Base-by-base conservation (phyloP, 345 rosid species). In the Sisymbrium altissimum region DNA sequence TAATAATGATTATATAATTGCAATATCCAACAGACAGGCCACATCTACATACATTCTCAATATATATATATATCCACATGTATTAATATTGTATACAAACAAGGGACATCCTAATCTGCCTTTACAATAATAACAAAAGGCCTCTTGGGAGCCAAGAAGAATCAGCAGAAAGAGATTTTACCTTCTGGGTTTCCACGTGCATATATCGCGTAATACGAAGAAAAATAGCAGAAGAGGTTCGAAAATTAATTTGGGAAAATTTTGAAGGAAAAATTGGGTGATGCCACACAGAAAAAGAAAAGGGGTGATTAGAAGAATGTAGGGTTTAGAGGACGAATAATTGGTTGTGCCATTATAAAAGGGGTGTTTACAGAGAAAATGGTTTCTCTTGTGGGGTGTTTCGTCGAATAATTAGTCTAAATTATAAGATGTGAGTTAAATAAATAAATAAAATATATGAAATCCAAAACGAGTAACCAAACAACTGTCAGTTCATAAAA, bases 121-220 rank as follows among this genome's bases (percentile, higher is more conserved):
- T 43, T 66, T 72, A 66, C 10, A 69, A 54, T 3, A 50, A 30
- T 64, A 43, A 72, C 45, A 58, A 74, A 76, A 68, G 65, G 62
- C 64, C 66, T 49, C 66, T 70, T 70, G 45, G 53, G 32, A 76
- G 60, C 23, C 59, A 75, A 66, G 79, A 75, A 75, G 79, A 61
- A 69, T 43, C 64, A 69, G 25, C 35, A 48, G 54, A 64, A n/a
- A 43, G 30, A 53, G 23, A 32, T 61, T 53, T 75, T 84, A 83
- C 87, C 90, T 68, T 83, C 84, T 62, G 85, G 81, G 78, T 58
- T 78, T 80, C 83, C 90, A 85, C 89, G 89, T 85, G 88, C 81
- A 72, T 70, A 85, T 82, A n/a, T n/a, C n/a, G n/a, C 80, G 41
- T 56, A 41, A 32, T 30, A 10, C 33, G 12, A 40, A 38, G 21